Conservation (phyloP, 192 early-diverging fungal species). For the Mortierella antarctica region DNA sequence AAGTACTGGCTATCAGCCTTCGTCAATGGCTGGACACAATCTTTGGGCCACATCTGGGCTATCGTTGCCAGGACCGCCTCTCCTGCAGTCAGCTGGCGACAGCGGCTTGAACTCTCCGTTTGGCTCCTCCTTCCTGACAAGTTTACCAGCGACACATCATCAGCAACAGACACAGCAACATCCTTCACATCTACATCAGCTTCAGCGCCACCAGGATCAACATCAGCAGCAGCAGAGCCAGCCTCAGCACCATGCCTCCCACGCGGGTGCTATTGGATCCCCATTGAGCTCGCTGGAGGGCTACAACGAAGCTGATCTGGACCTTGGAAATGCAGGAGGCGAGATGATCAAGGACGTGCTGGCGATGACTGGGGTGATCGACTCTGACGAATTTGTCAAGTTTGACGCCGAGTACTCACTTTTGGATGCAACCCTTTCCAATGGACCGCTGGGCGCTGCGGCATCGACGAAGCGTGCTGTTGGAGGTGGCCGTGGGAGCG, state of each 20-base stretch:
- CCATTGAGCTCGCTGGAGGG: slow-evolving; percentile 9
- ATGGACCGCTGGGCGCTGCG: background rate
- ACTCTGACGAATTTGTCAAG: slow-evolving; percentile 42
- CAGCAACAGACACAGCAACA: slow-evolving; percentile 14
- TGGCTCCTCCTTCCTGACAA: slow-evolving; percentile 38
- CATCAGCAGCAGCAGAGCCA: slow-evolving; percentile 14
- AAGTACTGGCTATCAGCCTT: slow-evolving; percentile 25
- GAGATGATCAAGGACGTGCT: slow-evolving; percentile 52
- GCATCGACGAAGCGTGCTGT: slow-evolving; percentile 19
- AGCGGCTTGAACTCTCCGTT: slow-evolving; percentile 11
- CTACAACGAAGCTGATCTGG: slow-evolving; percentile 24
- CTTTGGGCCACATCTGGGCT: slow-evolving; percentile 36
- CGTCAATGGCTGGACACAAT: slow-evolving; percentile 27
- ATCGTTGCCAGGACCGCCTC: slow-evolving; percentile 20
- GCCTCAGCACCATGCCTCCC: slow-evolving; percentile 10
- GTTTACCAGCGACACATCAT: slow-evolving; percentile 22
- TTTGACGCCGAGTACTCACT: slow-evolving; percentile 38
- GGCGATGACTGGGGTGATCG: slow-evolving; percentile 44
- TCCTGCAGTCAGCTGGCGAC: slow-evolving; percentile 24
- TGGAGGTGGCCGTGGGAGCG: slow-evolving; percentile 24
- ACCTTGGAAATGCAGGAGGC: slow-evolving; percentile 37
- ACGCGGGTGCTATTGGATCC: slow-evolving; percentile 5
- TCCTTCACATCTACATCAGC: background rate
- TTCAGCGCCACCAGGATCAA: slow-evolving; percentile 3
- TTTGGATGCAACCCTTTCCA: slow-evolving; percentile 14